A percentile compares a stretch with the other conserved stretches of the same genome.
Evolutionary conservation across 768 basidiomycete species (phyloP).

Genomic region (Wakefieldia striispora): DNA sequence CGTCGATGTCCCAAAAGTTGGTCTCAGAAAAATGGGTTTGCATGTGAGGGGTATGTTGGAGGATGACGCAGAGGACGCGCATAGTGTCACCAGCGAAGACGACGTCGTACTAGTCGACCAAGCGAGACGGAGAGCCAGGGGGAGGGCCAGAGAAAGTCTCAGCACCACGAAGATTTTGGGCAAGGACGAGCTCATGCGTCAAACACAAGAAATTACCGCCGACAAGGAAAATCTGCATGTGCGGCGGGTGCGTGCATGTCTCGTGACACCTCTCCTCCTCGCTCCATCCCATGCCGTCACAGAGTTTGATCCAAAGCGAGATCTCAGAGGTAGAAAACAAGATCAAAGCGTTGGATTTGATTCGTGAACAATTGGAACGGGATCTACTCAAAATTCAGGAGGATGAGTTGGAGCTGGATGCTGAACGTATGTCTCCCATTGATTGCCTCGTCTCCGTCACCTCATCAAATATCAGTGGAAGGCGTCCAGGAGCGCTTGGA

Average conservation of each 20-base stretch:
- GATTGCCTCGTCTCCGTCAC: neutral
- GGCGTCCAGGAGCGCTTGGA: conserved; percentile 84
- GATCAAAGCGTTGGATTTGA: conserved; percentile 80
- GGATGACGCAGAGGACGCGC: conserved; percentile 50
- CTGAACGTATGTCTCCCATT: conserved; percentile 68
- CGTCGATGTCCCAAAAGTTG: conserved; percentile 71
- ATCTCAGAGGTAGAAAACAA: conserved; percentile 87
- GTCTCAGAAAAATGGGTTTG: conserved; percentile 78
- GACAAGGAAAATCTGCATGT: conserved; percentile 95
- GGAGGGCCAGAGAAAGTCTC: conserved; percentile 62
- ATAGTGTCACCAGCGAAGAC: conserved; percentile 71
- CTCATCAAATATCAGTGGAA: conserved; percentile 54
- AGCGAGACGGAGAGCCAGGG: conserved; percentile 35
- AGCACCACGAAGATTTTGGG: conserved; percentile 70
- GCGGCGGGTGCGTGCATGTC: conserved; percentile 55
- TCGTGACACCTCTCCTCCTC: conserved; percentile 1
- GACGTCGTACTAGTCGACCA: conserved; percentile 61
- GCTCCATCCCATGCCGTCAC: conserved; percentile 10
- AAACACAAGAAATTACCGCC: conserved; percentile 79
- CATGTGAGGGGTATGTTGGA: conserved; percentile 69
- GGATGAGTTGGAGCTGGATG: conserved; percentile 95
- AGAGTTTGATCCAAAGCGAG: conserved; percentile 86
- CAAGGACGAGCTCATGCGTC: conserved; percentile 79
- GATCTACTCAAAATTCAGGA: conserved; percentile 87
- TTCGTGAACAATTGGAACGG: conserved; percentile 75